A percentile compares a stretch with the other conserved stretches of the same genome.
These are phyloP conservation scores for Gentiana straminea DNA, from an alignment of 257 asterid species.

Conservation along the genomic window DNA sequence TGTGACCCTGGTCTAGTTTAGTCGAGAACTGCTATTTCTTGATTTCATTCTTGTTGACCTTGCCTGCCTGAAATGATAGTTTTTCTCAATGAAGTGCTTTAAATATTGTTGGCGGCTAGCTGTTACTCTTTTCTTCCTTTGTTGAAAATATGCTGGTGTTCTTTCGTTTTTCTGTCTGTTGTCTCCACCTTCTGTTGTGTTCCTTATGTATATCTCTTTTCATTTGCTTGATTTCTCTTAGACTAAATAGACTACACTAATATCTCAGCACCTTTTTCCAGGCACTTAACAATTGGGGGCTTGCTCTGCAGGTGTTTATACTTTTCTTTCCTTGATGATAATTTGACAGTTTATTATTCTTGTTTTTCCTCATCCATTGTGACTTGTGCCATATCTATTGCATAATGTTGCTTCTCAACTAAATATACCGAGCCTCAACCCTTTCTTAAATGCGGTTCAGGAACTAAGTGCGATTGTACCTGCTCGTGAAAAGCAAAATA, in stretches of 20 bases:
- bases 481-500: slow-evolving; percentile 91
- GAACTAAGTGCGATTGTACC: slow-evolving; percentile 98
- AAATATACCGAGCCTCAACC: too few relatives aligned
- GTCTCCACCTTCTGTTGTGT: neutral
- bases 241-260: slow-evolving; percentile 13
- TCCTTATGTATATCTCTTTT: neutral
- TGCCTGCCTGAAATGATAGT: neutral
- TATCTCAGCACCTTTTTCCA: slow-evolving; percentile 22
- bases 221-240: too few relatives aligned
- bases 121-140: neutral
- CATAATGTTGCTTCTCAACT: neutral
- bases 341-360: neutral
- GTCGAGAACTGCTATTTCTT: neutral
- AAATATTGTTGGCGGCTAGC: neutral
- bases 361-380: neutral
- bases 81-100: neutral
- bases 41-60: too few relatives aligned
- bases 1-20: neutral
- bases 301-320: slow-evolving; percentile 86
- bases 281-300: slow-evolving; percentile 99
- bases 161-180: neutral
- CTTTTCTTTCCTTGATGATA: slow-evolving; percentile 6
- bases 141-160: neutral
- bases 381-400: too few relatives aligned
- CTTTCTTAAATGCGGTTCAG: slow-evolving; percentile 33